Percentiles rank a stretch among this genome's conserved stretches.
phyloP scores from a whole-genome alignment of 2,329 filamentous ascomycete species.

The Pyricularia sp. region DNA sequence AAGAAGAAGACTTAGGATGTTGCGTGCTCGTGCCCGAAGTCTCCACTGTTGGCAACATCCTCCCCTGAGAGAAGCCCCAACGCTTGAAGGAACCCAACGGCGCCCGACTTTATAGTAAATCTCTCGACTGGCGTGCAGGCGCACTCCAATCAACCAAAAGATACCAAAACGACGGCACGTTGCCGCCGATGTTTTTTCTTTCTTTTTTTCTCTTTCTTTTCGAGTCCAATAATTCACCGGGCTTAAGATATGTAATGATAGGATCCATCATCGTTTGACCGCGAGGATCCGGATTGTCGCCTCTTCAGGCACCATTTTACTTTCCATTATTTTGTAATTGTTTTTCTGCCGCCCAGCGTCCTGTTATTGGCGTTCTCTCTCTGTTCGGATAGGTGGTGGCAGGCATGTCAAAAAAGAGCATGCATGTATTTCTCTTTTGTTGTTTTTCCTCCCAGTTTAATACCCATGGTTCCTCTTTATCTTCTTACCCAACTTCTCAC shows the following conservation, averaged over 20 bases:
- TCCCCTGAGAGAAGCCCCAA: neutral
- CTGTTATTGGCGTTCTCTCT: neutral
- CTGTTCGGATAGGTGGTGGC: neutral
- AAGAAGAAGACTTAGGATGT: slow-evolving; percentile 27
- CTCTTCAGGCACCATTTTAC: neutral
- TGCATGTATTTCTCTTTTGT: neutral
- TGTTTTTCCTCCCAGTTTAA: neutral
- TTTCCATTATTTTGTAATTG: neutral
- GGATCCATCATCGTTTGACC: neutral
- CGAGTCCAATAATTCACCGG: neutral
- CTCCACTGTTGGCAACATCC: neutral
- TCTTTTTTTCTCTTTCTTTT: neutral
- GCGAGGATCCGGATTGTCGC: neutral
- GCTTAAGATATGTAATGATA: neutral
- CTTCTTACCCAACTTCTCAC: neutral
- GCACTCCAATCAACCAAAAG: too few relatives aligned
- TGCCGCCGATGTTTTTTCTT: neutral
- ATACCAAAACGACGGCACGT: neutral
- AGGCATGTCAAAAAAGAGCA: neutral
- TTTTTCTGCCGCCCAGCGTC: neutral
- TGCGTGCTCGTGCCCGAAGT: neutral
- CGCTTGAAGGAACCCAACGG: neutral
- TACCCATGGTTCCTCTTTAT: neutral
- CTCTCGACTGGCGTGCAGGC: neutral
- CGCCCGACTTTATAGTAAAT: neutral